Evolutionary conservation across 208 protist species (phyloP).

Genomic region (Strigomonas culicis): DNA sequence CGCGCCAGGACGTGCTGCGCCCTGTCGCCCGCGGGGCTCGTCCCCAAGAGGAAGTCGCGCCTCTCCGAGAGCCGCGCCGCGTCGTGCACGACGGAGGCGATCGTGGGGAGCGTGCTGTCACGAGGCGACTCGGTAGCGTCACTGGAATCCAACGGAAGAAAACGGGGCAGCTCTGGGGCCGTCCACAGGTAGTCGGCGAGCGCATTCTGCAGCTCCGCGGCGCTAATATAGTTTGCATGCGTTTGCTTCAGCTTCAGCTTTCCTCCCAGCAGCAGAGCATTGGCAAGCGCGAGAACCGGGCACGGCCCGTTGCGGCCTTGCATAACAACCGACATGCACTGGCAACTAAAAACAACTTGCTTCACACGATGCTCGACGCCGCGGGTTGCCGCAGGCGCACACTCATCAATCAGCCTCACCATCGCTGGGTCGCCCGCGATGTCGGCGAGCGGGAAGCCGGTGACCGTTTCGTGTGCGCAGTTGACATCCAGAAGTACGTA

Average conservation of each 20-base stretch:
- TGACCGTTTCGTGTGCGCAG: not conserved
- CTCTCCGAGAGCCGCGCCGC: slow-evolving; percentile 1
- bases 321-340: slow-evolving; percentile 24
- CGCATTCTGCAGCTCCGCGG: not conserved
- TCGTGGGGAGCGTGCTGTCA: not conserved
- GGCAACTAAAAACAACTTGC: slow-evolving; percentile 19
- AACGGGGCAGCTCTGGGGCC: not conserved
- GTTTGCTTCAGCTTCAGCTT: slow-evolving; percentile 6
- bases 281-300: slow-evolving; percentile 37
- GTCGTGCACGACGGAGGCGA: slow-evolving; percentile 16
- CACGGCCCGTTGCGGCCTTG: slow-evolving; percentile 39
- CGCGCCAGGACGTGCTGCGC: slow-evolving; percentile 16
- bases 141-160: too few species aligned
- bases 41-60: slow-evolving; percentile 6
- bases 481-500: not conserved
- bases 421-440: not conserved
- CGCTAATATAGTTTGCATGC: slow-evolving; percentile 13
- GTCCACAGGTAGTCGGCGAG: slow-evolving; percentile 9
- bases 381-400: not conserved
- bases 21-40: not conserved
- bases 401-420: not conserved
- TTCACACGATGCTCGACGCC: slow-evolving; percentile 30
- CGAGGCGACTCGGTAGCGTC: too few species aligned
- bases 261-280: slow-evolving; percentile 28
- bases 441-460: not conserved